A percentile compares a stretch with the other conserved stretches of the same genome.
These are phyloP conservation scores for Backusella tarrabulga DNA, from an alignment of 192 early-diverging fungal species.

Conservation along the genomic window DNA sequence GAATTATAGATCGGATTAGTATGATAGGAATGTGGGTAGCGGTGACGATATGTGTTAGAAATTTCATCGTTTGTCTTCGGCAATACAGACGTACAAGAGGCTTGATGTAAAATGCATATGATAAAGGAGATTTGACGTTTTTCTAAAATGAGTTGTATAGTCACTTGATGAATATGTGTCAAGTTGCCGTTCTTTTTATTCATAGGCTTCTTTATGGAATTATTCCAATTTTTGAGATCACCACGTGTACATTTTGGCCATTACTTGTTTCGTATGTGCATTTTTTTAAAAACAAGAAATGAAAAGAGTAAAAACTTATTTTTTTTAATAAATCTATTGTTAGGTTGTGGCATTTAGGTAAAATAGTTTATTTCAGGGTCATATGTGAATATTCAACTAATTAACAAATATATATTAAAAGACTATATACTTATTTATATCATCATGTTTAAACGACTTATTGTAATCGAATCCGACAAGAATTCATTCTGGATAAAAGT, in stretches of 20 bases:
- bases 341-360: slow-evolving; percentile 9
- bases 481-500: slow-evolving; percentile 26
- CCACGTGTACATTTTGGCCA: slow-evolving; percentile 31
- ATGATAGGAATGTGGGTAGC: slow-evolving; percentile 32
- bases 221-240: slow-evolving; percentile 35
- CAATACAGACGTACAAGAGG: slow-evolving; percentile 30
- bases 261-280: slow-evolving; percentile 35
- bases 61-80: slow-evolving; percentile 24
- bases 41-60: slow-evolving; percentile 27
- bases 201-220: slow-evolving; percentile 32
- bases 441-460: slow-evolving; percentile 32
- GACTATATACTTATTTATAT: slow-evolving; percentile 28
- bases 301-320: not conserved
- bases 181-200: slow-evolving; percentile 23
- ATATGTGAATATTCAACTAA: not conserved
- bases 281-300: not conserved
- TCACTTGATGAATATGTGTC: slow-evolving; percentile 28
- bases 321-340: not conserved
- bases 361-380: no score
- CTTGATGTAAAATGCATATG: slow-evolving; percentile 15
- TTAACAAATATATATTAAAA: not conserved
- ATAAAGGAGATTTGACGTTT: not conserved
- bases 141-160: not conserved
- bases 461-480: slow-evolving; percentile 26
- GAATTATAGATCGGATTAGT: slow-evolving; percentile 31